A percentile compares a stretch with the other conserved stretches of the same genome.
phyloP scores from a whole-genome alignment of 192 early-diverging fungal genomes.

The Coemansia sp. region DNA sequence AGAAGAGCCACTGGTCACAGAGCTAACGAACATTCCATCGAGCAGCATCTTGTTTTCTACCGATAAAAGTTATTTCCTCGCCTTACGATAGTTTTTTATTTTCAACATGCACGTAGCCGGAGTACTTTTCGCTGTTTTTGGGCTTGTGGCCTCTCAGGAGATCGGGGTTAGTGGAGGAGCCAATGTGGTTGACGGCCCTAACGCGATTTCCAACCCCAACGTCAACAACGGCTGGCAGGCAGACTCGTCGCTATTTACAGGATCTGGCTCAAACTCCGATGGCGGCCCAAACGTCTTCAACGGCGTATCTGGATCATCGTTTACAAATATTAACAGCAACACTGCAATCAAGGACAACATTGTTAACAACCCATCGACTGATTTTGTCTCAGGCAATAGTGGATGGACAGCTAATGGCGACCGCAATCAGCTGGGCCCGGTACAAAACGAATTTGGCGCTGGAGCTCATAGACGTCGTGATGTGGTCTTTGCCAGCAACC shows the following conservation, averaged over 20 bases:
- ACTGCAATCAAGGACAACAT: slow-evolving; percentile 19
- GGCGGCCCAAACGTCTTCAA: slow-evolving; percentile 19
- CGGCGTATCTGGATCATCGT: slow-evolving; percentile 19
- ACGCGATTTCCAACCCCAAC: slow-evolving; percentile 30
- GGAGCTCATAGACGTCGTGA: slow-evolving; percentile 38
- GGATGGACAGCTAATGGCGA: slow-evolving; percentile 41
- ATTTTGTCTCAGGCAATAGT: slow-evolving; percentile 19
- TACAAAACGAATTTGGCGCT: slow-evolving; percentile 22
- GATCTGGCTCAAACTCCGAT: slow-evolving; percentile 6
- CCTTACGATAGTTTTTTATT: too few species aligned
- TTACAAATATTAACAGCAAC: slow-evolving; percentile 26
- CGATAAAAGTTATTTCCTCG: too few species aligned
- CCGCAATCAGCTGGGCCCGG: slow-evolving; percentile 17
- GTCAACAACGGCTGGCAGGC: slow-evolving; percentile 35
- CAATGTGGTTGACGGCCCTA: slow-evolving; percentile 19
- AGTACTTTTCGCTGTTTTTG: slow-evolving; percentile 11
- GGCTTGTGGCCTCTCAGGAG: slow-evolving; percentile 27
- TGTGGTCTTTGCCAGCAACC: slow-evolving; percentile 50
- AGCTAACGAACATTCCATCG: neutral
- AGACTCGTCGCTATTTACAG: slow-evolving; percentile 25
- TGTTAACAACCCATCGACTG: slow-evolving; percentile 26
- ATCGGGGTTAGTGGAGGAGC: slow-evolving; percentile 20
- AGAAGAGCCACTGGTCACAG: too few species aligned
- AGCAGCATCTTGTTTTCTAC: neutral
- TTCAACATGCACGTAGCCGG: slow-evolving; percentile 24